phyloP scores from a whole-genome alignment of 2,329 filamentous ascomycete species.

The Xylaria sp. region DNA sequence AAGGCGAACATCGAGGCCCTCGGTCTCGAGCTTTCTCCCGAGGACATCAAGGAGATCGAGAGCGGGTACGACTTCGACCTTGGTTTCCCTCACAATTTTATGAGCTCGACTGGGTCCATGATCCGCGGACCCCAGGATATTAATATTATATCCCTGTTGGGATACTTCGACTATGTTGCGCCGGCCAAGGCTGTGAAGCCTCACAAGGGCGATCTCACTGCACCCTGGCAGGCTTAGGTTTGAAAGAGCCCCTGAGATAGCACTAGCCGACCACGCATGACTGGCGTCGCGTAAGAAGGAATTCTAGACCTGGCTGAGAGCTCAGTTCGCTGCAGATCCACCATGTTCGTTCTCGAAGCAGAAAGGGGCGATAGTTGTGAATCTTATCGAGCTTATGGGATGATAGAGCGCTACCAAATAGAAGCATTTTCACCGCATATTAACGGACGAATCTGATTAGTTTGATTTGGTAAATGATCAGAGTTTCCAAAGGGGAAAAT shows the following conservation, averaged over 20 bases:
- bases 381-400: background rate
- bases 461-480: too few species aligned
- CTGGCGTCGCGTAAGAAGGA: background rate
- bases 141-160: conserved; percentile 3
- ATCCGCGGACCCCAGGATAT: conserved; percentile 15
- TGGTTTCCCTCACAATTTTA: conserved; percentile 51
- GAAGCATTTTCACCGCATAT: background rate
- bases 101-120: conserved; percentile 9
- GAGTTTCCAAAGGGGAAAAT: too few species aligned
- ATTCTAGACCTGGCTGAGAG: background rate
- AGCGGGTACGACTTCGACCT: conserved; percentile 60
- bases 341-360: too few species aligned
- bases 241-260: background rate
- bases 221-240: conserved; percentile 18
- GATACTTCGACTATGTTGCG: conserved; percentile 20
- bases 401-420: background rate
- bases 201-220: conserved; percentile 5
- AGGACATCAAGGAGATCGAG: conserved; percentile 68
- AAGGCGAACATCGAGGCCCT: conserved; percentile 53
- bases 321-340: background rate
- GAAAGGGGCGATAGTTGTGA: background rate
- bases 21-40: conserved; percentile 59
- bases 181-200: conserved; percentile 7
- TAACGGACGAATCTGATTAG: too few species aligned
- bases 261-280: background rate